phyloP scores from a whole-genome alignment of 352 stramenopile species.

The Pythium sp. region DNA sequence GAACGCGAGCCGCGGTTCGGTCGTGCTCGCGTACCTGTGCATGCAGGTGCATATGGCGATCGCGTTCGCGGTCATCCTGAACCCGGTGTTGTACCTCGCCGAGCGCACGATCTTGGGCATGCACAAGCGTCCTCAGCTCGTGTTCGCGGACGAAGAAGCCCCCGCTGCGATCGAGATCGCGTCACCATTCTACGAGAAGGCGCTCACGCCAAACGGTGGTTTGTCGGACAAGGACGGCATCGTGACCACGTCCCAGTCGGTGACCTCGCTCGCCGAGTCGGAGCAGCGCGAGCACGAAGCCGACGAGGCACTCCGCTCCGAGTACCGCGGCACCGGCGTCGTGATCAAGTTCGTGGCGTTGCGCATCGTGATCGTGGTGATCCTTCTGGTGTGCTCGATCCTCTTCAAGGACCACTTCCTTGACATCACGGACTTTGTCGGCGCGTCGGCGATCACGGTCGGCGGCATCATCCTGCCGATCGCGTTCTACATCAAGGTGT shows the following conservation, averaged over 20 bases:
- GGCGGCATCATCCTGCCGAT: constrained; percentile 30
- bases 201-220: neutral
- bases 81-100: constrained; percentile 54
- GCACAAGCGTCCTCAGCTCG: constrained; percentile 41
- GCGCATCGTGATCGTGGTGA: constrained; percentile 12
- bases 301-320: constrained; percentile 14
- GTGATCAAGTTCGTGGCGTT: constrained; percentile 18
- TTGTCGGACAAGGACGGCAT: constrained; percentile 4
- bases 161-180: neutral
- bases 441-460: constrained; percentile 26
- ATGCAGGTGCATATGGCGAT: constrained; percentile 71
- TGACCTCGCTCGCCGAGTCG: constrained; percentile 13
- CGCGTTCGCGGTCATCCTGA: constrained; percentile 55
- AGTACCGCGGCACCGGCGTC: constrained; percentile 17
- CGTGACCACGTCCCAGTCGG: constrained; percentile 8
- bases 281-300: constrained; percentile 9
- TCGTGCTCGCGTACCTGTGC: constrained; percentile 56
- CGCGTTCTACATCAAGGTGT: constrained; percentile 29
- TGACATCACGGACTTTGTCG: constrained; percentile 24
- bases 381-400: constrained; percentile 16
- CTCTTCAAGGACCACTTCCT: constrained; percentile 21
- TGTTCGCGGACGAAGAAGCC: constrained; percentile 8
- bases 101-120: constrained; percentile 55
- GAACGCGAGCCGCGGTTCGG: constrained; percentile 38
- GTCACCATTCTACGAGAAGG: constrained; percentile 8